These are phyloP conservation scores for Penicillium decumbens DNA, from an alignment of 2,329 filamentous ascomycete species.

Conservation along the genomic window DNA sequence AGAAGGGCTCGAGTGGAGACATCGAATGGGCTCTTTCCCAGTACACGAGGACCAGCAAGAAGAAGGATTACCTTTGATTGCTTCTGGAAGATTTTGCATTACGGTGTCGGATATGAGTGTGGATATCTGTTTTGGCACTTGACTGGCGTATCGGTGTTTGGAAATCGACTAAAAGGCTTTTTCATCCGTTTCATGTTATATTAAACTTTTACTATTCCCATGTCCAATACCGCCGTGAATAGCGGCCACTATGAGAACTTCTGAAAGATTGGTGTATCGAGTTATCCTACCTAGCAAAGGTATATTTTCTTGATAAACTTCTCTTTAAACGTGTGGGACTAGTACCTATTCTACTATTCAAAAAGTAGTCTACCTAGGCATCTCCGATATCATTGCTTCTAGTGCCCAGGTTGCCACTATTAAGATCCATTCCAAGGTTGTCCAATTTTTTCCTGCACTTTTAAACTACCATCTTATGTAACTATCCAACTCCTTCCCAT, in stretches of 20 bases:
- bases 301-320: no score
- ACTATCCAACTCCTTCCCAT: background rate
- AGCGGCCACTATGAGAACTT: background rate
- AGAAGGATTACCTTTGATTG: slow-evolving; percentile 82
- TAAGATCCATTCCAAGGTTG: no score
- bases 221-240: slow-evolving; percentile 13
- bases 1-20: slow-evolving; percentile 85
- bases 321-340: no score
- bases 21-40: slow-evolving; percentile 95
- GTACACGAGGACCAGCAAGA: slow-evolving; percentile 86
- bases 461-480: no score
- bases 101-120: slow-evolving; percentile 14
- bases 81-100: slow-evolving; percentile 12
- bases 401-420: no score
- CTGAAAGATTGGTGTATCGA: background rate
- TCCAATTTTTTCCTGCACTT: no score
- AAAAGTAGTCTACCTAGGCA: no score
- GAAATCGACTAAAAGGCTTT: slow-evolving; percentile 17
- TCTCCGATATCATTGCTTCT: no score
- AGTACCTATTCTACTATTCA: no score
- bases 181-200: slow-evolving; percentile 17
- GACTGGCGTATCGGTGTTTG: slow-evolving; percentile 33
- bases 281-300: no score
- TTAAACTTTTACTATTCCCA: slow-evolving; percentile 16
- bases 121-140: slow-evolving; percentile 17